A percentile compares a stretch with the other conserved stretches of the same genome.
These are phyloP conservation scores for Exophiala oligosperma DNA, from an alignment of 2,329 filamentous ascomycete genomes.

Conservation along the genomic window DNA sequence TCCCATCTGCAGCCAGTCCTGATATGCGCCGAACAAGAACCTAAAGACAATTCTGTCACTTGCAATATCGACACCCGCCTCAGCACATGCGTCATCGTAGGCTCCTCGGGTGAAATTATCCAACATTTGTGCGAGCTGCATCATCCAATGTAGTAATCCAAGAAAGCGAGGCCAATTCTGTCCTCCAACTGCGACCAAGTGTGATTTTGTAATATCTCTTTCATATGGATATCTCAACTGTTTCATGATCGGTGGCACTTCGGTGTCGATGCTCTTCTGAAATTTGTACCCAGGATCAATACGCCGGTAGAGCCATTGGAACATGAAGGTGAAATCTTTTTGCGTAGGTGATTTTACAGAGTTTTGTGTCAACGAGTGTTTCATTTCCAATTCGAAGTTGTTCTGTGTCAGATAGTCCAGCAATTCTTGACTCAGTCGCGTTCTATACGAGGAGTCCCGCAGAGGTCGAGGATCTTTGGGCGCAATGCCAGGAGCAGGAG, in stretches of 20 bases:
- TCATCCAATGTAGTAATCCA: conserved; percentile 96
- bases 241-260: conserved; percentile 88
- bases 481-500: conserved; percentile 75
- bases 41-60: conserved; percentile 93
- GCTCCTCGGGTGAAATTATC: conserved; percentile 75
- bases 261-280: conserved; percentile 90
- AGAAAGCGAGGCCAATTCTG: conserved; percentile 97
- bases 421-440: conserved; percentile 82
- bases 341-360: conserved; percentile 92
- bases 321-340: conserved; percentile 97
- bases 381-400: conserved; percentile 98
- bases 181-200: conserved; percentile 89
- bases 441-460: conserved; percentile 76
- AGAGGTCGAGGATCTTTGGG: conserved; percentile 84
- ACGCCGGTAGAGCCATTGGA: conserved; percentile 94
- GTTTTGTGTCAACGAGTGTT: conserved; percentile 86
- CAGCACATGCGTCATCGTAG: conserved; percentile 88
- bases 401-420: conserved; percentile 88
- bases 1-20: conserved; percentile 90
- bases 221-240: conserved; percentile 94
- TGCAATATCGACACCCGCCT: conserved; percentile 81
- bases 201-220: conserved; percentile 92
- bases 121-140: conserved; percentile 94
- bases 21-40: conserved; percentile 86
- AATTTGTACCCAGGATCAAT: conserved; percentile 94